These are phyloP conservation scores for Lanzia echinophila DNA, from an alignment of 2,329 filamentous ascomycete species.

Conservation along the genomic window DNA sequence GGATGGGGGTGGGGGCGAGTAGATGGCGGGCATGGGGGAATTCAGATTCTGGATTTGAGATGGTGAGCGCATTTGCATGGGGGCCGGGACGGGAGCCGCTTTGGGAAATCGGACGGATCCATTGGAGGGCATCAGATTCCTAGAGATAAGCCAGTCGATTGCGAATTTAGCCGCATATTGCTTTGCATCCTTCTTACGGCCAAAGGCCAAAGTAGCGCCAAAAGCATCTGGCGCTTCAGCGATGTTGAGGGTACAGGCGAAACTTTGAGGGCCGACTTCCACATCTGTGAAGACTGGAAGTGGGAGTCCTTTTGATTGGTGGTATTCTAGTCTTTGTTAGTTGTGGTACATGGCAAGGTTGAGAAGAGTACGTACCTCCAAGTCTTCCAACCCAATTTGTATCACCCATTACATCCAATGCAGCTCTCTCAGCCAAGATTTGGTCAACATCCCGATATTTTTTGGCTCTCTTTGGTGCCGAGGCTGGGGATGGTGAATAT, in stretches of 20 bases:
- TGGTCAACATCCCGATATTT: conserved; percentile 9
- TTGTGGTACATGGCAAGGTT: background rate
- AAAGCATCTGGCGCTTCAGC: background rate
- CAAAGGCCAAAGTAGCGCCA: background rate
- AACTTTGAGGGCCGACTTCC: background rate
- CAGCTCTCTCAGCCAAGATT: conserved; percentile 13
- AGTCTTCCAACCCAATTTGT: conserved; percentile 29
- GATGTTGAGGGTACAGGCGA: background rate
- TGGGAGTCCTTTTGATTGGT: conserved; percentile 13
- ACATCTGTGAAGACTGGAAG: background rate
- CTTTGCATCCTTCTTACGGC: conserved; percentile 28
- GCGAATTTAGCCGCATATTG: conserved; percentile 28
- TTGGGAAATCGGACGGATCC: conserved; percentile 24
- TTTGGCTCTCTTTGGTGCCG: conserved; percentile 13
- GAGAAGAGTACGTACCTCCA: conserved; percentile 15
- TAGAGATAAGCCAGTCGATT: conserved; percentile 27
- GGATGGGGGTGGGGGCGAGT: background rate
- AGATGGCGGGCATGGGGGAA: background rate
- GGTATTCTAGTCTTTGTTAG: conserved; percentile 22
- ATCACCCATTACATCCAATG: conserved; percentile 20
- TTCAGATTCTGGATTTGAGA: background rate
- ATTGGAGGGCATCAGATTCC: conserved; percentile 25
- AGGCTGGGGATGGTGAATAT: background rate
- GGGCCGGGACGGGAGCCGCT: too few relatives aligned
- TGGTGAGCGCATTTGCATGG: too few relatives aligned